phyloP scores from a whole-genome alignment of 1,139 yeast species.

The Spathaspora sp. region DNA sequence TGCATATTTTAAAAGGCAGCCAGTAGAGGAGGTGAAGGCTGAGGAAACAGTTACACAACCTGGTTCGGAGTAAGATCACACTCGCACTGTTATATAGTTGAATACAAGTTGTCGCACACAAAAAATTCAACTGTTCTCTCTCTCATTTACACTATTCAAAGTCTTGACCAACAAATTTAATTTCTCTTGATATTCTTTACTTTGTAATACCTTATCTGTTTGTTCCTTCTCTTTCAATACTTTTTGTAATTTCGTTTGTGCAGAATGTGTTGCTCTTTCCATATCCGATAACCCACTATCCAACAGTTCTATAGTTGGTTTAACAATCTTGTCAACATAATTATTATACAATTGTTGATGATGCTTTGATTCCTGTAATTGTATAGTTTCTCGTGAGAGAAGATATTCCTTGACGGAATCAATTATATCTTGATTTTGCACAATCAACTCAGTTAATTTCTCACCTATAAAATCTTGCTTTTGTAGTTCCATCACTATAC shows the following conservation, averaged over 20 bases:
- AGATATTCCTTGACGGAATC: slow-evolving; percentile 41
- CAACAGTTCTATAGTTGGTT: slow-evolving; percentile 16
- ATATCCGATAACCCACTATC: slow-evolving; percentile 16
- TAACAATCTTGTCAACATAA: slow-evolving; percentile 15
- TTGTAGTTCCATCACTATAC: slow-evolving; percentile 43
- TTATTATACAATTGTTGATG: slow-evolving; percentile 13
- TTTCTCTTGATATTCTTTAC: slow-evolving; percentile 17
- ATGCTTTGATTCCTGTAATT: slow-evolving; percentile 14
- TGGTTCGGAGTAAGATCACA: too few relatives aligned
- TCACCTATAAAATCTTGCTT: slow-evolving; percentile 38
- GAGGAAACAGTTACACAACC: neutral
- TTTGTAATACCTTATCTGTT: slow-evolving; percentile 8
- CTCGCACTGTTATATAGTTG: too few relatives aligned
- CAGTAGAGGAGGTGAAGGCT: slow-evolving; percentile 12
- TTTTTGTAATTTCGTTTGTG: slow-evolving; percentile 12
- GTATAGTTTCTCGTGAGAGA: slow-evolving; percentile 20
- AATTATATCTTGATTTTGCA: slow-evolving; percentile 41
- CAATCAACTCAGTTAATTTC: slow-evolving; percentile 34
- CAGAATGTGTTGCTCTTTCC: slow-evolving; percentile 11
- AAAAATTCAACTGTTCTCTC: neutral
- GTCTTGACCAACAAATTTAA: slow-evolving; percentile 21
- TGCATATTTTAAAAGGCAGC: slow-evolving; percentile 34
- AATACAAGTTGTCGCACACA: too few relatives aligned
- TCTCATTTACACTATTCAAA: slow-evolving; percentile 13
- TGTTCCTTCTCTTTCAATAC: slow-evolving; percentile 8